Percentiles rank a stretch among this genome's conserved stretches.
phyloP scores from a whole-genome alignment of 345 rosid species.

The Salix brachista region DNA sequence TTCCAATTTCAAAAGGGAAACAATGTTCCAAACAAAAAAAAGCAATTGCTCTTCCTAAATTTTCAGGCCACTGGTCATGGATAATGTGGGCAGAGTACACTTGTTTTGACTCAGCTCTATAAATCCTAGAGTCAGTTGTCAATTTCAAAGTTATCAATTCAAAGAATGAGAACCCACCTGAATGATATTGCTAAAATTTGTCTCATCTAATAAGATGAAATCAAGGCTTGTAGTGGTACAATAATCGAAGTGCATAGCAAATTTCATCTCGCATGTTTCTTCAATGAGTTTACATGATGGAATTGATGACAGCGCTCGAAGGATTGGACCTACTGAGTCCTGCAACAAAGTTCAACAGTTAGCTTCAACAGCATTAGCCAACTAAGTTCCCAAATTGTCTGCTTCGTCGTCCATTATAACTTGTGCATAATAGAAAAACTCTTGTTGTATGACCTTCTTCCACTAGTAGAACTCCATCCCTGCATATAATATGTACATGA shows the following conservation, averaged over 20 bases:
- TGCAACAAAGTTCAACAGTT: slow-evolving; percentile 89
- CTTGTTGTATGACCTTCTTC: slow-evolving; percentile 82
- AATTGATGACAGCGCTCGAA: slow-evolving; percentile 71
- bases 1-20: slow-evolving; percentile 5
- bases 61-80: not conserved
- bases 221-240: slow-evolving; percentile 80
- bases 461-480: slow-evolving; percentile 91
- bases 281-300: slow-evolving; percentile 83
- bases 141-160: not conserved
- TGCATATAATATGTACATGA: slow-evolving; percentile 92
- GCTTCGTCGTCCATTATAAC: slow-evolving; percentile 90
- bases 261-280: slow-evolving; percentile 83
- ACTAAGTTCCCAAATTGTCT: slow-evolving; percentile 69
- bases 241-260: slow-evolving; percentile 86
- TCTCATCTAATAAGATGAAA: slow-evolving; percentile 70
- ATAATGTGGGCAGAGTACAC: not conserved
- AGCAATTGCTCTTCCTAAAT: slow-evolving; percentile 3
- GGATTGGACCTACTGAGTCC: slow-evolving; percentile 89
- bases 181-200: slow-evolving; percentile 63
- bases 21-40: not conserved
- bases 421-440: slow-evolving; percentile 90
- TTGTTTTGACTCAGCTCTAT: slow-evolving; percentile 2
- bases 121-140: not conserved
- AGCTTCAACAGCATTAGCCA: slow-evolving; percentile 49
- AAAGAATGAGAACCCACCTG: slow-evolving; percentile 51